Evolutionary conservation across 2,329 filamentous ascomycete species (phyloP), one percentile per base, ranked within the genome.

Genomic region (Setomelanomma holmii): DNA sequence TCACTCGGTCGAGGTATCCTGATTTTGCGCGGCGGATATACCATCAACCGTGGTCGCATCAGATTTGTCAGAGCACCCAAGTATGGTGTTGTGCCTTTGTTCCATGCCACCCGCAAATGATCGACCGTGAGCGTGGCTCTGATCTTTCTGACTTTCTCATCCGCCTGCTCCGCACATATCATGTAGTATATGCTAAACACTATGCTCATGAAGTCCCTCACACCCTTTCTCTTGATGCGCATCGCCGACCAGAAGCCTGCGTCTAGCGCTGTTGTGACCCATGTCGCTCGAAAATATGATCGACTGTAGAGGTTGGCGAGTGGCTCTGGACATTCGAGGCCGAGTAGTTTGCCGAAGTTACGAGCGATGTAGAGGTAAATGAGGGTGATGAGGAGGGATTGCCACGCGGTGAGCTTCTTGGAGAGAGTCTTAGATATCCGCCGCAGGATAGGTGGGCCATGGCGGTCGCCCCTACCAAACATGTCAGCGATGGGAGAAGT

Each of bases 171-270:
- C 0, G 95, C 92, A 12, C 93, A 91, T 47, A 98, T 84, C 58
- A 99, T 81, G 73, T 99, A 99, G 76, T 96, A 99, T 10, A 89
- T 71, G 0, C 90, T 90, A 75, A 97, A 98, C 40, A 91, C 79
- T 17, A 98, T 81, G 69, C 91, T 92, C 8, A 89, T 85, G 12
- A 96, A 71, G 71, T 98, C 93, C 34, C 92, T 84, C 36, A 96
- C 63, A 86, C 90, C 93, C 66, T 89, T 92, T 41, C 81, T 81
- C 50, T 85, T 85, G 58, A 99, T 93, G 66, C 87, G 89, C 95
- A 99, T 99, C 27, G 95, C 95, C 0, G 92, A 96, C 95, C 95
- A 99, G 75, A 97, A 99, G 1, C 95, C 95, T 5, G 95, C 95
- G 67, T 99, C 95, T 55, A 99, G 78, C 0, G 92, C 95, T 0